phyloP scores from a whole-genome alignment of 805 yeast genomes.

The Nakazawaea holstii region DNA sequence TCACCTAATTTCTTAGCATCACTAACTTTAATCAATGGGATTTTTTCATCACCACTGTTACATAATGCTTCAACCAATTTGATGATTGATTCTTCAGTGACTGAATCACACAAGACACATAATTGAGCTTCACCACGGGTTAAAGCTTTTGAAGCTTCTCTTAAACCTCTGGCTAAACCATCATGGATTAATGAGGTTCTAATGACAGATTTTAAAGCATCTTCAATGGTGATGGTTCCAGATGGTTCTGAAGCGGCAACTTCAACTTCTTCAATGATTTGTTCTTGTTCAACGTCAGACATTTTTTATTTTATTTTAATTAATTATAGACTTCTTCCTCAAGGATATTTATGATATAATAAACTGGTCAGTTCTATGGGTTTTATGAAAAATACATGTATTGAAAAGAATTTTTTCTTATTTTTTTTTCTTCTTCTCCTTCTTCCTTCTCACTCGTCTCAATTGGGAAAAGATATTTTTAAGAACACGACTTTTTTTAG shows the following conservation, averaged over 20 bases:
- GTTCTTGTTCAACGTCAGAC: slow-evolving; percentile 95
- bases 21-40: slow-evolving; percentile 98
- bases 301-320: slow-evolving; percentile 22
- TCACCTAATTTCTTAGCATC: slow-evolving; percentile 99
- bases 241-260: slow-evolving; percentile 77
- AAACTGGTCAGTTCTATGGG: slow-evolving; percentile 30
- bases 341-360: slow-evolving; percentile 15
- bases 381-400: not conserved
- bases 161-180: slow-evolving; percentile 99
- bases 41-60: slow-evolving; percentile 86
- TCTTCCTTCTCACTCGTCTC: too few relatives aligned
- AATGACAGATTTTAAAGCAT: slow-evolving; percentile 95
- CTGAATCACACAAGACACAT: slow-evolving; percentile 96
- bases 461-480: too few relatives aligned
- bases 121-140: slow-evolving; percentile 97
- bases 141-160: slow-evolving; percentile 99
- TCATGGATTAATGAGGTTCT: slow-evolving; percentile 97
- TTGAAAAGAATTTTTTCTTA: not conserved
- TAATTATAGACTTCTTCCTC: slow-evolving; percentile 32
- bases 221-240: slow-evolving; percentile 93
- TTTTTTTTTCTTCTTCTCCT: not conserved
- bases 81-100: slow-evolving; percentile 94
- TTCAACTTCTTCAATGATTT: slow-evolving; percentile 71
- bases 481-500: too few relatives aligned
- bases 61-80: slow-evolving; percentile 99